Percentiles rank a stretch among this genome's conserved stretches.
Conservation (phyloP, 768 basidiomycete species). For the Trichaptum fuscoviolaceum region DNA sequence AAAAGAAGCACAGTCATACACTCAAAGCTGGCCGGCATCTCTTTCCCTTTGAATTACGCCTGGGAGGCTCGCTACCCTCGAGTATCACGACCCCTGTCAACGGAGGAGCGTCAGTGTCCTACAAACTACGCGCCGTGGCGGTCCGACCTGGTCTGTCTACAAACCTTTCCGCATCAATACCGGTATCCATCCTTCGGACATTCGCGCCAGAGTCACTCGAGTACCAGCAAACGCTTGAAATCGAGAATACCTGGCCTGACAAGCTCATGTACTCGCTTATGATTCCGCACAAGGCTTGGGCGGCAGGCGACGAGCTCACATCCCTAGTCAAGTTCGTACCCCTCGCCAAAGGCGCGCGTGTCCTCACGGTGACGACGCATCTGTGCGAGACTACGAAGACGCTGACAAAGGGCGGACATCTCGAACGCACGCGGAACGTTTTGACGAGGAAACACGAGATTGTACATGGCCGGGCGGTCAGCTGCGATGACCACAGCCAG, state of each 20-base stretch:
- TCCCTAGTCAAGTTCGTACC: conserved; percentile 86
- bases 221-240: conserved; percentile 93
- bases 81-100: conserved; percentile 50
- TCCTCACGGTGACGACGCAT: conserved; percentile 59
- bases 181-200: conserved; percentile 66
- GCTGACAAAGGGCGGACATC: conserved; percentile 44
- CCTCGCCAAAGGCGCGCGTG: conserved; percentile 74
- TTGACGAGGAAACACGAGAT: conserved; percentile 67
- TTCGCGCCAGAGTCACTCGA: conserved; percentile 82
- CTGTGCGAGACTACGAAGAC: conserved; percentile 74
- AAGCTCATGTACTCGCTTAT: conserved; percentile 96
- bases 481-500: conserved; percentile 18
- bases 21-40: conserved; percentile 93
- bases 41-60: conserved; percentile 86
- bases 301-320: conserved; percentile 79
- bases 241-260: conserved; percentile 95
- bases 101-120: conserved; percentile 66
- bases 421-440: conserved; percentile 58
- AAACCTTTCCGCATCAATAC: conserved; percentile 57
- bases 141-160: conserved; percentile 62
- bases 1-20: conserved; percentile 73
- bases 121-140: conserved; percentile 87
- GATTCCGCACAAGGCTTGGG: conserved; percentile 94
- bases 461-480: conserved; percentile 48
- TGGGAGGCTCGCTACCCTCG: conserved; percentile 84